Conservation (phyloP, 2,329 filamentous ascomycete species). For the Teratosphaeria zuluensis region DNA sequence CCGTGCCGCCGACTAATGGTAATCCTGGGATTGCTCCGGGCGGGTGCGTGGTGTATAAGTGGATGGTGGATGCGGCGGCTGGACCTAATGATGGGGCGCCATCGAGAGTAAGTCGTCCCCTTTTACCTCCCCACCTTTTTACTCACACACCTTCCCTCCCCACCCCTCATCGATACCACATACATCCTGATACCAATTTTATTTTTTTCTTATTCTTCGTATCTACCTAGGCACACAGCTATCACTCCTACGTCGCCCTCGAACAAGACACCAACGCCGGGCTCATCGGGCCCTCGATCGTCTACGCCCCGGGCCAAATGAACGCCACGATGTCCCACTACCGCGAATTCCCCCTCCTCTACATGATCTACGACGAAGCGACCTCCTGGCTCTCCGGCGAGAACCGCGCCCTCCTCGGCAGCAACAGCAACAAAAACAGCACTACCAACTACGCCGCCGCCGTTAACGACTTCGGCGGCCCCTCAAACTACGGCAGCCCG, state of each 20-base stretch:
- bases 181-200: no score
- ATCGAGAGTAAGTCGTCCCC: slow-evolving; percentile 3
- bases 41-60: slow-evolving; percentile 20
- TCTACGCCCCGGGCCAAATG: slow-evolving; percentile 20
- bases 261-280: slow-evolving; percentile 16
- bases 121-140: background rate
- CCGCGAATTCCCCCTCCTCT: slow-evolving; percentile 20
- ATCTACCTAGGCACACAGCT: slow-evolving; percentile 14
- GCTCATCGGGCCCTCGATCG: slow-evolving; percentile 17
- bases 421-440: no score
- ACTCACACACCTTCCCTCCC: no score
- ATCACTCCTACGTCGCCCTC: slow-evolving; percentile 22
- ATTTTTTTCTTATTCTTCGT: no score
- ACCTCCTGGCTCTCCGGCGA: slow-evolving; percentile 16
- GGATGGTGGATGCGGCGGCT: slow-evolving; percentile 12
- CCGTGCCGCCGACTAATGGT: slow-evolving; percentile 9
- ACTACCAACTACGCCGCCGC: background rate
- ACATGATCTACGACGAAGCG: slow-evolving; percentile 17
- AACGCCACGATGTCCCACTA: slow-evolving; percentile 16
- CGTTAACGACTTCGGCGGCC: background rate
- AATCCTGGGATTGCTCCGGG: slow-evolving; percentile 8
- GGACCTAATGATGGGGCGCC: slow-evolving; percentile 8
- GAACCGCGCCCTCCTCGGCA: slow-evolving; percentile 7
- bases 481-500: background rate
- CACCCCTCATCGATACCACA: no score